A percentile compares a stretch with the other conserved stretches of the same genome.
Evolutionary conservation across 208 protist genomes (phyloP).

Genomic region (Trypanosoma avium): DNA sequence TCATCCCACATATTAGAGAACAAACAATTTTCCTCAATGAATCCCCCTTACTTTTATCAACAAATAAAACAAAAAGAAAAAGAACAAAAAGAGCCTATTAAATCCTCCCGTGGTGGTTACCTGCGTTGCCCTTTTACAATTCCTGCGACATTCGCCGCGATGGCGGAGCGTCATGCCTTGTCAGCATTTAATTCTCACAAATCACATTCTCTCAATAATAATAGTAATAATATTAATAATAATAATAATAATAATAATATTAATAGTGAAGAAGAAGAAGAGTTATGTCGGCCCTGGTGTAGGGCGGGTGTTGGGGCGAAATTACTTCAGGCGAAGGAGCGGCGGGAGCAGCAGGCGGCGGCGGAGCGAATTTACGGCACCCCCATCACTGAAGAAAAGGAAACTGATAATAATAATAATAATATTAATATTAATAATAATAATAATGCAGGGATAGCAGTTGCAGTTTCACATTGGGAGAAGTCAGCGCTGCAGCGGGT

Average conservation of each 20-base stretch:
- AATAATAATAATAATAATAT: constrained; percentile 10
- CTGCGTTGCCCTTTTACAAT: constrained; percentile 73
- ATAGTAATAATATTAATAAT: neutral
- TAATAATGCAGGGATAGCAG: constrained; percentile 4
- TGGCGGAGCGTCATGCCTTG: constrained; percentile 43
- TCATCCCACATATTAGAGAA: too few relatives aligned
- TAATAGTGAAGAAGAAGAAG: neutral
- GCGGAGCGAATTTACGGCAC: constrained; percentile 69
- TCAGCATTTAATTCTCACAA: neutral
- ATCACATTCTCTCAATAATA: neutral
- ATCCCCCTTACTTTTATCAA: neutral
- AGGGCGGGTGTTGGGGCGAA: constrained; percentile 66
- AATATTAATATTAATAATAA: neutral
- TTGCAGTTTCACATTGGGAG: constrained; percentile 37
- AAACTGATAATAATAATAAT: constrained; percentile 9
- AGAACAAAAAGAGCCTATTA: constrained; percentile 36
- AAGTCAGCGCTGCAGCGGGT: constrained; percentile 46
- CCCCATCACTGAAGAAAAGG: too few relatives aligned
- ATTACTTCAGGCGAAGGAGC: constrained; percentile 46
- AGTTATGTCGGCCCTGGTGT: constrained; percentile 53
- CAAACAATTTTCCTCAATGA: too few relatives aligned
- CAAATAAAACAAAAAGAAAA: neutral
- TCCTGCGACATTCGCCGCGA: constrained; percentile 36
- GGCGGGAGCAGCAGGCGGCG: constrained; percentile 56
- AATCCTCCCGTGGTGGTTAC: constrained; percentile 64